phyloP scores from a whole-genome alignment of 192 early-diverging fungal genomes.

The Coemansia sp. region DNA sequence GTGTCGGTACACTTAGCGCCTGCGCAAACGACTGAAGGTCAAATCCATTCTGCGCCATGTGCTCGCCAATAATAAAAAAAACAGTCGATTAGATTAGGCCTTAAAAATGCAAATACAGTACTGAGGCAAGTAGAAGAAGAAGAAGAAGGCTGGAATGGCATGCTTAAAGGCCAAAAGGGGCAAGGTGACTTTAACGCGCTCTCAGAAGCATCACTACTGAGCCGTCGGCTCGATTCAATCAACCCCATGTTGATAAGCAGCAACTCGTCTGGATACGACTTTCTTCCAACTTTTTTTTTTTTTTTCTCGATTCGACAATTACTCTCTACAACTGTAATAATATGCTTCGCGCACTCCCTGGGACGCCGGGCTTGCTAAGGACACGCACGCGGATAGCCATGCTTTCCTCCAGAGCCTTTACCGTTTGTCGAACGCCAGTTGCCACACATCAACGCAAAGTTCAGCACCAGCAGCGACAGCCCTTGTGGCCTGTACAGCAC shows the following conservation, averaged over 20 bases:
- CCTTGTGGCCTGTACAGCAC: background rate
- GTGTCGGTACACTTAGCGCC: constrained; percentile 44
- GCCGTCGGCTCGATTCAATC: background rate
- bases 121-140: background rate
- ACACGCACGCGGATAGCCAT: background rate
- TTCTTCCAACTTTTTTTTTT: background rate
- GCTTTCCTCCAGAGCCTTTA: background rate
- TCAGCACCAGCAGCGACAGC: background rate
- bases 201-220: background rate
- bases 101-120: background rate
- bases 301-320: background rate
- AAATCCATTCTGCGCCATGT: constrained; percentile 35
- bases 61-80: background rate
- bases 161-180: background rate
- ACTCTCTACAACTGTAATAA: background rate
- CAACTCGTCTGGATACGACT: background rate
- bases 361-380: constrained; percentile 5
- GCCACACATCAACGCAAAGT: background rate
- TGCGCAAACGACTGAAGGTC: constrained; percentile 45
- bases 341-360: constrained; percentile 7
- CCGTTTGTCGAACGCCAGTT: background rate
- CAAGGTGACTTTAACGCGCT: too few relatives aligned
- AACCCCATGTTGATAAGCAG: background rate
- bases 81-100: background rate
- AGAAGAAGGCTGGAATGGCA: too few relatives aligned